Base-by-base conservation (phyloP, 306 rosid species). In the Adenanthera pavonina region DNA sequence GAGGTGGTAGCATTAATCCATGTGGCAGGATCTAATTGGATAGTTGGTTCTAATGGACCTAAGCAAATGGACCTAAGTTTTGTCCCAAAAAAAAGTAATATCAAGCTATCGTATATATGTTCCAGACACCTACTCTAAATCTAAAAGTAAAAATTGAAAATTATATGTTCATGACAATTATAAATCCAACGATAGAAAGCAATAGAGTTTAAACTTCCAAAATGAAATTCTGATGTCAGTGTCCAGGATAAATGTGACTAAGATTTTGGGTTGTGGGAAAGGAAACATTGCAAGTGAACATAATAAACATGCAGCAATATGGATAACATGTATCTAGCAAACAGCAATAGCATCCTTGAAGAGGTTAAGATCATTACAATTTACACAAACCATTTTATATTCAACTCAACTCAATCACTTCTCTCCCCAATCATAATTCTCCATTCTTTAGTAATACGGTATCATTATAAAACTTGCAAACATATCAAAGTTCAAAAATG, bases 81-180 rank as follows among this genome's bases (percentile, higher is more conserved):
- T n/a, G n/a, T n/a, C n/a, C n/a, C n/a, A n/a, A n/a, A n/a, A 60
- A 40, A n/a, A 41, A 59, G 69, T 9, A 78, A 65, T 10, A 41
- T 40, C 47, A 36, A 2, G 47, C 47, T 16, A 41, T 34, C 41
- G 19, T 4, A 33, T 8, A 19, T 44, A 19, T 59, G 74, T n/a
- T 38, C 78, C 65, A 75, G 59, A n/a, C 53, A 75, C 62, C 54
- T 2, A 51, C 33, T 60, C 19, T 80, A 61, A 40, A 15, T 35
- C 9, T 38, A 16, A 53, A 41, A 51, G 16, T 74, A 5, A 43
- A 49, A 8, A 19, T 48, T 14, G 20, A 16, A 43, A 82, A 19
- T 41, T 11, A 14, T 6, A 12, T 11, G 60, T 44, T 70, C 73
- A 19, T 30, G 3, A 47, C 35, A 11, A 74, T 60, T n/a, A n/a